Conservation (phyloP, 176 grass and related monocot species). For the Triticum turgidum region DNA sequence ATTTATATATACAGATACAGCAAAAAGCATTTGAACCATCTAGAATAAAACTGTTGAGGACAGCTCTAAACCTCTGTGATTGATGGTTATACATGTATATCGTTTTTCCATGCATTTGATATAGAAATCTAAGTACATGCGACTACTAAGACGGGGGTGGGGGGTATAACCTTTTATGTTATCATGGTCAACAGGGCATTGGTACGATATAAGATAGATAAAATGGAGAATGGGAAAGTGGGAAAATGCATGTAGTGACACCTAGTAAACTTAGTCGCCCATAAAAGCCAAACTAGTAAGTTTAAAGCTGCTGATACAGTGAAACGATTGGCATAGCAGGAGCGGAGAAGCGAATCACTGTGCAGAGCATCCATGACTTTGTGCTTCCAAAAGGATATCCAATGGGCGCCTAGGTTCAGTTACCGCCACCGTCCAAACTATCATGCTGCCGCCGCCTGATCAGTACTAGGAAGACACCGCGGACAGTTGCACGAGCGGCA, state of each 20-base stretch:
- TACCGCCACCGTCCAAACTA: neutral
- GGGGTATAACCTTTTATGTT: neutral
- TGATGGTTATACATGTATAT: neutral
- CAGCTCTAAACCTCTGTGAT: neutral
- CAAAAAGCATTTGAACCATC: neutral
- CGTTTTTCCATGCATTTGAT: neutral
- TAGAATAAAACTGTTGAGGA: neutral
- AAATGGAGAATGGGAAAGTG: neutral
- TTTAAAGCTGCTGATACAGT: neutral
- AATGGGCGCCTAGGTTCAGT: neutral
- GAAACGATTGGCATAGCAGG: neutral
- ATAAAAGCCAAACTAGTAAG: conserved; percentile 36
- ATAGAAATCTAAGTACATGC: neutral
- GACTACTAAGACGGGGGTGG: neutral
- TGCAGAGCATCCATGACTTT: neutral
- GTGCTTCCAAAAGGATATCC: neutral
- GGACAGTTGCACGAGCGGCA: neutral
- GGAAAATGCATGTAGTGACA: conserved; percentile 21
- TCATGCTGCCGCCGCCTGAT: neutral
- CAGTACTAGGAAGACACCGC: neutral
- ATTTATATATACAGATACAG: neutral
- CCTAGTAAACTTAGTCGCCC: conserved; percentile 8
- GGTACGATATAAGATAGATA: conserved; percentile 7
- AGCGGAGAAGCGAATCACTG: neutral
- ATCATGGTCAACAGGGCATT: conserved; percentile 19